Evolutionary conservation across 306 rosid genomes (phyloP).

Genomic region (Cucumis melo): DNA sequence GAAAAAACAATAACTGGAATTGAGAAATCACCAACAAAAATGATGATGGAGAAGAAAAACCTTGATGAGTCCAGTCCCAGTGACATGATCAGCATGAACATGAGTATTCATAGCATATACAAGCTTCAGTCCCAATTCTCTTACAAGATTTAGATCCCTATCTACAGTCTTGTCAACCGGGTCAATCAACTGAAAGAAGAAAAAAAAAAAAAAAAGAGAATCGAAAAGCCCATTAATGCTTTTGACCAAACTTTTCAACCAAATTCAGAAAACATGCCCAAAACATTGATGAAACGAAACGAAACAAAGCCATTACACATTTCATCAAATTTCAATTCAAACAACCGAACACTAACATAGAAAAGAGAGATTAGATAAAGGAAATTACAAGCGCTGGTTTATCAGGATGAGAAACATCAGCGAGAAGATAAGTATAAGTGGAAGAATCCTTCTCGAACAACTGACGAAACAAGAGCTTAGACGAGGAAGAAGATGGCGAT

Average conservation of each 20-base stretch:
- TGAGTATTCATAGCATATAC: slow-evolving; percentile 85
- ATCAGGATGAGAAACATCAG: slow-evolving; percentile 56
- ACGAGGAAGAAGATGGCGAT: background rate
- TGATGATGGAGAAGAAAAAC: slow-evolving; percentile 12
- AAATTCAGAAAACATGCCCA: background rate
- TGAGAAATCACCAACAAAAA: background rate
- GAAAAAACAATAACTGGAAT: background rate
- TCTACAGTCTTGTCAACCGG: slow-evolving; percentile 89
- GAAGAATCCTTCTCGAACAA: slow-evolving; percentile 94
- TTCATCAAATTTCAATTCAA: background rate
- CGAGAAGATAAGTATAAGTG: slow-evolving; percentile 81
- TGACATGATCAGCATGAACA: slow-evolving; percentile 98
- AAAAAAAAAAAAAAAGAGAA: background rate
- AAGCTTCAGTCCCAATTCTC: slow-evolving; percentile 60
- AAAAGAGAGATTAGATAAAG: background rate
- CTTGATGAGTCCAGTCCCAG: slow-evolving; percentile 89
- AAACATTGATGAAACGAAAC: background rate
- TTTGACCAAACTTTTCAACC: slow-evolving; percentile 5
- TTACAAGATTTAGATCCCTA: slow-evolving; percentile 63
- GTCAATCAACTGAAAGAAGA: slow-evolving; percentile 68
- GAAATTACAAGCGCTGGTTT: slow-evolving; percentile 62
- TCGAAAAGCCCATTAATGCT: slow-evolving; percentile 6
- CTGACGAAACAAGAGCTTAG: slow-evolving; percentile 73
- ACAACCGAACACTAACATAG: background rate
- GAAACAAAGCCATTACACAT: background rate